Base-by-base conservation (phyloP, 176 grass and related monocot genomes). In the Pharus latifolius region DNA sequence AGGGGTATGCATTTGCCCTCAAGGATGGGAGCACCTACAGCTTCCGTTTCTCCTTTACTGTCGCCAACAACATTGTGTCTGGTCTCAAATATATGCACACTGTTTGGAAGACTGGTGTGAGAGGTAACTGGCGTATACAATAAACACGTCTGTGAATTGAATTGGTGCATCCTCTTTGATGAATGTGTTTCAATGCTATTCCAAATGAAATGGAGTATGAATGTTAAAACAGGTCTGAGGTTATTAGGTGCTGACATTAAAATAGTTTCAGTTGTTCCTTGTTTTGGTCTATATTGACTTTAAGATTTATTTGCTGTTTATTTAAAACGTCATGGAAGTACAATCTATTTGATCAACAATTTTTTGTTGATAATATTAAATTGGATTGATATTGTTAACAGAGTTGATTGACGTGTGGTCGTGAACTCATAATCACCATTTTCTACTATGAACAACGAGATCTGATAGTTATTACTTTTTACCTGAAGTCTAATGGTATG, bases 61-160 rank as follows among this genome's bases (percentile, higher is more conserved):
- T 86, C 26, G 56, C 64, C 63, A 86, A 86, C 69, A 86, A 86
- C 46, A 86, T 86, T 57, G 83, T 86, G n/a, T 86, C 83, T 10
- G 83, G 83, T 27, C 83, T 86, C 54, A 73, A 77, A 62, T 86
- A 86, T 24, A 86, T 63, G 58, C 79, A 81, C 52, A 86, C 77
- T 0, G 71, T 86, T 40, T 81, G 83, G 83, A 86, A 81, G 77
- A 81, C 76, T 19, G 54, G 47, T 23, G 65, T 86, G 45, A 68
- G 83, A 86, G 83, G 83, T 86, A 45, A 80, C 11, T 41, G 26
- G 29, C 46, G 29, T 65, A 15, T 7, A 13, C 47, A 47, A 16
- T 5, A n/a, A n/a, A n/a, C n/a, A n/a, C n/a, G n/a, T n/a, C n/a
- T n/a, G n/a, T n/a, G n/a, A n/a, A n/a, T n/a, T n/a, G n/a, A n/a